Conservation (phyloP, 2,329 filamentous ascomycete genomes). For the Nectriaceae sp. region DNA sequence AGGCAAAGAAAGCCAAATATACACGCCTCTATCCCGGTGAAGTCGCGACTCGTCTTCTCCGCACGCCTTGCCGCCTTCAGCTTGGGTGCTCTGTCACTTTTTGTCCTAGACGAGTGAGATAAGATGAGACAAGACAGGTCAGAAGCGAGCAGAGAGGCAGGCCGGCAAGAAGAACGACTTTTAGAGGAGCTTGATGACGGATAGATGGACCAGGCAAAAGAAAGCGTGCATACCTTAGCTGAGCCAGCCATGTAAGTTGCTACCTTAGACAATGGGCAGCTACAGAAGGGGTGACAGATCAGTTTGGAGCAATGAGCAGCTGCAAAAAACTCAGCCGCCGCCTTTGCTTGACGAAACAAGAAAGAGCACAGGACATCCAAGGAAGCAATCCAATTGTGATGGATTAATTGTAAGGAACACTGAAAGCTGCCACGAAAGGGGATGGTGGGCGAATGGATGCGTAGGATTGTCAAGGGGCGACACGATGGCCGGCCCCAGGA, state of each 20-base stretch:
- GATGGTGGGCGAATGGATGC: constrained; percentile 10
- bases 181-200: constrained; percentile 4
- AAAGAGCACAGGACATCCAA: constrained; percentile 17
- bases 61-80: not conserved
- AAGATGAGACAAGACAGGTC: not conserved
- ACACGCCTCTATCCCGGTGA: not conserved
- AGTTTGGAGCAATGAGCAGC: not conserved
- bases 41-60: not conserved
- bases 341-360: constrained; percentile 11
- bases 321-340: not conserved
- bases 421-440: constrained; percentile 15
- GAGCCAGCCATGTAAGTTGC: not conserved
- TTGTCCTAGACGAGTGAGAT: not conserved
- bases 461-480: constrained; percentile 12
- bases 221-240: constrained; percentile 14
- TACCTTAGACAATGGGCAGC: not conserved
- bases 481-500: constrained; percentile 8
- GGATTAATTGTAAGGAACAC: not conserved
- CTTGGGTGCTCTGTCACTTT: not conserved
- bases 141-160: no score
- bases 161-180: constrained; percentile 1
- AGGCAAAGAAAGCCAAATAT: not conserved
- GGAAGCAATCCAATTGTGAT: not conserved
- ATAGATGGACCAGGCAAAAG: constrained; percentile 12
- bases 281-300: not conserved